phyloP scores from a whole-genome alignment of 208 protist species.

The Plasmodiophora brassicae region DNA sequence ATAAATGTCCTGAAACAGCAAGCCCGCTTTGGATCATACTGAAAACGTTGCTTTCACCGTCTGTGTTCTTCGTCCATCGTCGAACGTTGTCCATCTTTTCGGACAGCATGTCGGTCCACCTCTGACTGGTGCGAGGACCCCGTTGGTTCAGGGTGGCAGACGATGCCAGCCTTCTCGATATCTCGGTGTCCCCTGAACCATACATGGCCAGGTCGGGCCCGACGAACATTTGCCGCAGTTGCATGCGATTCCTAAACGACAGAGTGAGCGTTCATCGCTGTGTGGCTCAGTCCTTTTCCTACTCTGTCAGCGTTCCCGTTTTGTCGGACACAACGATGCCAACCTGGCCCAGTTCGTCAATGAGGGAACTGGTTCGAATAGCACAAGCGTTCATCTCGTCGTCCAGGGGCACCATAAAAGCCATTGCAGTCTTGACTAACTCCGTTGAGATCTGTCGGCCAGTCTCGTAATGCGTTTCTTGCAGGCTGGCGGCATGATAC shows the following conservation, averaged over 20 bases:
- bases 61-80: too few relatives aligned
- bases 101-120: too few relatives aligned
- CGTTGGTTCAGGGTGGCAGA: too few relatives aligned
- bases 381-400: not conserved
- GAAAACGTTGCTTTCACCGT: too few relatives aligned
- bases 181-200: too few relatives aligned
- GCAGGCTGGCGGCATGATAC: not conserved
- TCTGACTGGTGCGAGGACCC: too few relatives aligned
- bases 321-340: conserved; percentile 96
- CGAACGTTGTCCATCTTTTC: too few relatives aligned
- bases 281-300: not conserved
- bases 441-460: not conserved
- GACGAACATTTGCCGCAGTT: not conserved
- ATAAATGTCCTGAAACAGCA: too few relatives aligned
- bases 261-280: not conserved
- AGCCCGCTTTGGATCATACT: too few relatives aligned
- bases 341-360: conserved; percentile 93
- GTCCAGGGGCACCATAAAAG: not conserved
- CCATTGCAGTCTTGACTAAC: not conserved
- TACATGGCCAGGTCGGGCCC: not conserved
- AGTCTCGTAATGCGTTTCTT: not conserved
- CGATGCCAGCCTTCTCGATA: too few relatives aligned
- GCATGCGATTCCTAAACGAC: conserved; percentile 2
- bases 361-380: conserved; percentile 61
- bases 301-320: conserved; percentile 91